Evolutionary conservation across 2,329 filamentous ascomycete species (phyloP).

Genomic region (Trichoderma simmonsii): DNA sequence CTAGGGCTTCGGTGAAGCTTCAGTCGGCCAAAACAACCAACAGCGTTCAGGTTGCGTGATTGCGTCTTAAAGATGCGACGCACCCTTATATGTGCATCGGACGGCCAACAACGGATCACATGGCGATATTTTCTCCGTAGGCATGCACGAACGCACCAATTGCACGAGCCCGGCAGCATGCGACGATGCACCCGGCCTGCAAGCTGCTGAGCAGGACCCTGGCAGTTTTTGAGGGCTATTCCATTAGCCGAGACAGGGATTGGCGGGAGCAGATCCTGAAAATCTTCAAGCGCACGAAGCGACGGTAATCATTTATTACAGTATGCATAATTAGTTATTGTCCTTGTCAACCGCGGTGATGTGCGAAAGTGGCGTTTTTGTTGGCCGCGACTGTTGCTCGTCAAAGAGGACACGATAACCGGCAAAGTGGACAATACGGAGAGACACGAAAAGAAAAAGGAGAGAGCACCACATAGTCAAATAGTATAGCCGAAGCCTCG

Average conservation of each 20-base stretch:
- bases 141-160: constrained; percentile 7
- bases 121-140: constrained; percentile 8
- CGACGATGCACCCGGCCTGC: not conserved
- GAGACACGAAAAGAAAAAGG: not conserved
- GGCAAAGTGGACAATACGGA: not conserved
- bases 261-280: not conserved
- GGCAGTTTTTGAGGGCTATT: not conserved
- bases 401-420: not conserved
- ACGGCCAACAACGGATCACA: constrained; percentile 8
- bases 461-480: not conserved
- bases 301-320: not conserved
- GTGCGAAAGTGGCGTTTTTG: not conserved
- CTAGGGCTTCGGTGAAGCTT: not conserved
- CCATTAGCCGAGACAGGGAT: constrained; percentile 16
- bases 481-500: not conserved
- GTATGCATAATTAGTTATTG: not conserved
- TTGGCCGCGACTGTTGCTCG: not conserved
- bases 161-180: not conserved
- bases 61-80: constrained; percentile 3
- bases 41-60: constrained; percentile 1
- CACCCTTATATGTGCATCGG: constrained; percentile 1
- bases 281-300: constrained; percentile 12
- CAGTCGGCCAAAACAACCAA: not conserved
- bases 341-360: not conserved
- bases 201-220: constrained; percentile 1